Base-by-base conservation (phyloP, 2,329 filamentous ascomycete species). In the Aspergillus cejpii region DNA sequence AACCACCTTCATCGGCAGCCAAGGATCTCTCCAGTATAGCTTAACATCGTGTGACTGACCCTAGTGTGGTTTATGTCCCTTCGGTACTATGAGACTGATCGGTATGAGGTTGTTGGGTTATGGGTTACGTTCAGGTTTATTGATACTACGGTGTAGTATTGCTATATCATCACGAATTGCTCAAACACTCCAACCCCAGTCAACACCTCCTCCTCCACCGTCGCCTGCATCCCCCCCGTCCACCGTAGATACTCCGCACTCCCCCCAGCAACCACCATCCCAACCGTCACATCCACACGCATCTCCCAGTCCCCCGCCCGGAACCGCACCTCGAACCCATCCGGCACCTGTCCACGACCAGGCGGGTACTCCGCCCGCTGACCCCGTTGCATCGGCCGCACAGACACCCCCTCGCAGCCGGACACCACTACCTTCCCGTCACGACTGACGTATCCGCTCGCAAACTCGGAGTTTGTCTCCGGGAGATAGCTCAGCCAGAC, bases 401-500 rank as follows among this genome's bases (percentile, higher is more conserved):
- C 43, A 6, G 45, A 4, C 1, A 42, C 39, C 0, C 41, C n/a
- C 3, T 48, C 40, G 17, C 67, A 70, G 7, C 53, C 49, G 0
- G 61, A 52, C 3, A 54, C 29, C 0, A 68, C 34, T 8, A 63
- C 46, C 14, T 54, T 31, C 2, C 59, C 59, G 43, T 67, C 47
- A 19, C 52, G 52, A 1, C 64, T 54, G 2, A 67, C 56, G 39
- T 66, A 70, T 14, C 56, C 52, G 21, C 57, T 60, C 20, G 51
- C 48, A 10, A 57, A 17, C 59, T 54, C 21, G n/a, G n/a, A n/a
- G n/a, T 62, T 59, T 10, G 47, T 53, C 5, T 54, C 59, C 4
- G 53, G 44, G 14, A 68, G 43, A 2, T 60, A 56, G 43, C 68
- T 63, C 48, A 72, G 69, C 71, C 70, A 75, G 17, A 74, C 67